Percentiles rank a stretch among this genome's conserved stretches.
Evolutionary conservation across 495 filamentous ascomycete species (phyloP).

Genomic region (Hyphodiscus hymeniophilus): DNA sequence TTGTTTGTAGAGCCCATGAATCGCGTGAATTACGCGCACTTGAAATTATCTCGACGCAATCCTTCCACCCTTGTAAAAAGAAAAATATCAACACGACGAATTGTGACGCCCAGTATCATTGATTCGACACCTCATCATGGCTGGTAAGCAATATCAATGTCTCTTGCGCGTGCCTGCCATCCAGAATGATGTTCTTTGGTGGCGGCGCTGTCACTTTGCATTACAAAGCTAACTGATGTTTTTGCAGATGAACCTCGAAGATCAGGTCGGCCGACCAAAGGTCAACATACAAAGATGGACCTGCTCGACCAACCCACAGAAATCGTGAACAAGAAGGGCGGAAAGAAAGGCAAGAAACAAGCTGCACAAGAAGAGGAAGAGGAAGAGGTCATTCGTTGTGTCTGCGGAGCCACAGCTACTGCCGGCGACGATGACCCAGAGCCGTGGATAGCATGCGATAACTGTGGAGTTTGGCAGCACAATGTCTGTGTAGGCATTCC

Average conservation of each 20-base stretch:
- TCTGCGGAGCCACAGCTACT: conserved; percentile 82
- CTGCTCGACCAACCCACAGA: conserved; percentile 58
- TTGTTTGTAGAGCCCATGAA: conserved; percentile 24
- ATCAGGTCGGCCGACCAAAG: conserved; percentile 91
- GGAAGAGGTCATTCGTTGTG: conserved; percentile 77
- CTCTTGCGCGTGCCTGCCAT: neutral
- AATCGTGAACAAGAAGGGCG: conserved; percentile 53
- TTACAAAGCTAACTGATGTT: conserved; percentile 7
- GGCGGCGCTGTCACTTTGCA: neutral
- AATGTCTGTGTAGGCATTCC: conserved; percentile 88
- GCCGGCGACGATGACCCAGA: conserved; percentile 64
- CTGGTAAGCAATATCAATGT: conserved; percentile 22
- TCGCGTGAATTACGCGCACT: conserved; percentile 23
- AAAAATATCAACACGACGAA: conserved; percentile 9
- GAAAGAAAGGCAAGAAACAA: conserved; percentile 33
- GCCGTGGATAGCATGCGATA: conserved; percentile 87
- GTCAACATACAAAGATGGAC: conserved; percentile 83
- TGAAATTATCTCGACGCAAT: conserved; percentile 16
- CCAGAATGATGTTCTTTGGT: neutral
- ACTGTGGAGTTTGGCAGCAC: conserved; percentile 90
- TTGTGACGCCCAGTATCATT: conserved; percentile 17
- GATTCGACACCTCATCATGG: conserved; percentile 14
- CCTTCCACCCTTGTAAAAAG: conserved; percentile 17
- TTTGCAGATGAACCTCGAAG: conserved; percentile 75
- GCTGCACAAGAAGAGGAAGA: conserved; percentile 49